These are phyloP conservation scores for Ceraceosorus guamensis DNA, from an alignment of 1,284 basidiomycete genomes.

Conservation along the genomic window DNA sequence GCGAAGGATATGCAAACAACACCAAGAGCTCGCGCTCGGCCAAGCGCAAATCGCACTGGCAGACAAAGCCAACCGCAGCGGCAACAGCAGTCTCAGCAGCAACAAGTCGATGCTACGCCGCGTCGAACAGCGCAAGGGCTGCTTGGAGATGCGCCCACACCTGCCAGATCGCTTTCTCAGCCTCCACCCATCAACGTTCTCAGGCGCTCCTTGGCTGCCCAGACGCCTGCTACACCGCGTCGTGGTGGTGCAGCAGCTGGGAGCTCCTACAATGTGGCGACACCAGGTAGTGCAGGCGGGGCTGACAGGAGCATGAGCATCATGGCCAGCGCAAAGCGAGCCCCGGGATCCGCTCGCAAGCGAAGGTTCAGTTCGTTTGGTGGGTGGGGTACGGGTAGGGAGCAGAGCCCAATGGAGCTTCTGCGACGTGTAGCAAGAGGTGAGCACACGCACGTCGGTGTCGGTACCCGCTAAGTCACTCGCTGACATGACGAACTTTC, in stretches of 20 bases:
- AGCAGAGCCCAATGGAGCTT: conserved; percentile 3
- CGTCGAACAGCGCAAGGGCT: no score
- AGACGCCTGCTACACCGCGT: neutral
- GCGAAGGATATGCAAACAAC: no score
- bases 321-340: neutral
- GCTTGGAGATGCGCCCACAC: no score
- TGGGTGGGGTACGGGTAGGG: conserved; percentile 2
- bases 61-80: no score
- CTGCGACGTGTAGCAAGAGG: neutral
- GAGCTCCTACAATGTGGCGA: no score
- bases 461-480: neutral
- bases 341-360: neutral
- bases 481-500: neutral
- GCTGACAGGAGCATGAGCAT: neutral
- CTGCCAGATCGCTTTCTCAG: neutral
- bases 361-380: neutral
- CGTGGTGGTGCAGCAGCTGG: no score
- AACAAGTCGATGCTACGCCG: no score
- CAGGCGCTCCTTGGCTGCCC: neutral
- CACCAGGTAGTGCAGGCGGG: neutral
- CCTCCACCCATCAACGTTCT: neutral
- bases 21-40: no score
- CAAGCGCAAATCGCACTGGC: no score
- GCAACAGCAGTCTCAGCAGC: no score
- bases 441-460: neutral